A percentile compares a stretch with the other conserved stretches of the same genome.
Conservation (phyloP, 768 basidiomycete genomes). For the Tulasnella sp. region DNA sequence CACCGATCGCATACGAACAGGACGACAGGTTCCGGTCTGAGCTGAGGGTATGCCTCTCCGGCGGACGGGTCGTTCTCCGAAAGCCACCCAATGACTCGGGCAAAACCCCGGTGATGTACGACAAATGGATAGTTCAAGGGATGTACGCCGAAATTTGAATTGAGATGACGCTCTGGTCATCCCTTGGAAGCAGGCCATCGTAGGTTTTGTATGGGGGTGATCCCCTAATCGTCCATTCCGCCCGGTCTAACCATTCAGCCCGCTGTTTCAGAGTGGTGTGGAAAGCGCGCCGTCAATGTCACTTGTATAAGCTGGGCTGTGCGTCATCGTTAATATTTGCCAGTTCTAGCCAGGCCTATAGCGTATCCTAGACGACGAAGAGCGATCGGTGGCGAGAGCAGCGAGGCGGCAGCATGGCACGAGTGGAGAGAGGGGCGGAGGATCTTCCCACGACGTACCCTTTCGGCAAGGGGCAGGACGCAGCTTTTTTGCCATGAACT, state of each 20-base stretch:
- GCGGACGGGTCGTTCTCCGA: conserved; percentile 12
- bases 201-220: background rate
- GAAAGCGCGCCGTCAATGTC: conserved; percentile 1
- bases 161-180: background rate
- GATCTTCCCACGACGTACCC: background rate
- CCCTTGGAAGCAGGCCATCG: background rate
- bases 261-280: conserved; percentile 1
- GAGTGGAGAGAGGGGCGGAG: conserved; percentile 5
- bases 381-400: conserved; percentile 6
- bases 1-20: background rate
- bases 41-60: conserved; percentile 6
- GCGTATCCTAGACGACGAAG: background rate
- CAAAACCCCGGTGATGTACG: background rate
- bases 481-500: conserved; percentile 10
- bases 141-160: background rate
- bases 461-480: background rate
- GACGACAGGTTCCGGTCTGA: conserved; percentile 8
- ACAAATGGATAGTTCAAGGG: conserved; percentile 15
- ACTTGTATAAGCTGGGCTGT: background rate
- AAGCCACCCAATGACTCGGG: background rate
- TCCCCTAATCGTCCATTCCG: background rate
- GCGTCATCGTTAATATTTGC: conserved; percentile 1
- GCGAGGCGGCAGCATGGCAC: conserved; percentile 7
- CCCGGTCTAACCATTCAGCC: background rate
- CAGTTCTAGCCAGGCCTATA: conserved; percentile 3